Evolutionary conservation across 1,284 basidiomycete species (phyloP).

Genomic region (Rhodotorula sp.): DNA sequence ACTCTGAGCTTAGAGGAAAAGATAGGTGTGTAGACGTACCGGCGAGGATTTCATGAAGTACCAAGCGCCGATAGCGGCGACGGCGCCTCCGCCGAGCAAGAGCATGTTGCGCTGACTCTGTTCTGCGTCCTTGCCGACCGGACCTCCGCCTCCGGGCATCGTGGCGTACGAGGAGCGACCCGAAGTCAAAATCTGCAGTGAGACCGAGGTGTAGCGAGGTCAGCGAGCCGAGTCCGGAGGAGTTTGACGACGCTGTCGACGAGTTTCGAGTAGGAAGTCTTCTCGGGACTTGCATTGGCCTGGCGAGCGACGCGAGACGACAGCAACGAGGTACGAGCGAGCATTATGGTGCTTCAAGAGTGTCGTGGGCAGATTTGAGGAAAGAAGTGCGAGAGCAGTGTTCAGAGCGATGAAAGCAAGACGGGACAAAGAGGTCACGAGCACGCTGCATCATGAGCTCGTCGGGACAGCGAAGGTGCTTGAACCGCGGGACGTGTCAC

Average conservation of each 20-base stretch:
- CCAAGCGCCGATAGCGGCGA: neutral
- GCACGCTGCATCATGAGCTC: too few relatives aligned
- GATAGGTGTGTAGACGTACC: neutral
- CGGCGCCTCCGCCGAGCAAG: constrained; percentile 3
- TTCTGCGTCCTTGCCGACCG: neutral
- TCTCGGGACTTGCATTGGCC: neutral
- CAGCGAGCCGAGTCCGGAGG: too few relatives aligned
- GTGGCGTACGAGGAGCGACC: neutral
- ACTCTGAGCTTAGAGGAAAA: neutral
- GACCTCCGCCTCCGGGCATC: neutral
- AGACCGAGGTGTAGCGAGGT: too few relatives aligned
- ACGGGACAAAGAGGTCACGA: too few relatives aligned
- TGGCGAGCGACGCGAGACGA: too few relatives aligned
- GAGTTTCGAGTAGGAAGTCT: neutral
- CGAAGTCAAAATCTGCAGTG: neutral
- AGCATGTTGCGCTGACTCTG: constrained; percentile 3
- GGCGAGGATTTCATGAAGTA: constrained; percentile 1
- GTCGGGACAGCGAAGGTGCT: too few relatives aligned
- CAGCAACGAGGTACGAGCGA: neutral
- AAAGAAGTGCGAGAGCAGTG: too few relatives aligned
- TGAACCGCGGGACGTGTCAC: too few relatives aligned
- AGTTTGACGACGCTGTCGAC: neutral
- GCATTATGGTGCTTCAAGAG: neutral
- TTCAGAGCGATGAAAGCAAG: too few relatives aligned
- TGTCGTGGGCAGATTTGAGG: neutral